phyloP scores from a whole-genome alignment of 129 eudicot genomes.

The Flaveria bidentis region DNA sequence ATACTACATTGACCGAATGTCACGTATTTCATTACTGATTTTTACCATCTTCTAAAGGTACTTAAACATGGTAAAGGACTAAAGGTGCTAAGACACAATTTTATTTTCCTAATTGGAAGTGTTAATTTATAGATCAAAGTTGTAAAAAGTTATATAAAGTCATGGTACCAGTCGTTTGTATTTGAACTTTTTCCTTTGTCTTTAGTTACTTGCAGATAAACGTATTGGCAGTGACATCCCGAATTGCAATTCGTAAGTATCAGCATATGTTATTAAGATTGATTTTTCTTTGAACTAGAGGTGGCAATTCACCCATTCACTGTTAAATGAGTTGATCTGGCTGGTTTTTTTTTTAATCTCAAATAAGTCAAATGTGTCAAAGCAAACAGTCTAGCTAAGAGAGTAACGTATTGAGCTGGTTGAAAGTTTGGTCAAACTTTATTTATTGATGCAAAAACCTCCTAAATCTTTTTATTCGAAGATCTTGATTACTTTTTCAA shows the following conservation, averaged over 20 bases:
- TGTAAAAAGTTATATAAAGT: not conserved
- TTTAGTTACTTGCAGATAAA: conserved; percentile 66
- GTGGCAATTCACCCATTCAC: not conserved
- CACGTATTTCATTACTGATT: not conserved
- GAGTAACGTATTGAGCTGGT: not conserved
- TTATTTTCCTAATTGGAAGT: not conserved
- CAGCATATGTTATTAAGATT: not conserved
- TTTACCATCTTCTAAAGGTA: not conserved
- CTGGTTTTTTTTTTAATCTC: not conserved
- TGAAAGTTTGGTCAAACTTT: not conserved
- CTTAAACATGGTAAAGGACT: not conserved
- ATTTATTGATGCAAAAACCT: not conserved
- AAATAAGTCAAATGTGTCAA: not conserved
- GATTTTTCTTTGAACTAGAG: not conserved
- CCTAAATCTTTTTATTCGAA: not conserved
- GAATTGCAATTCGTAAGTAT: conserved; percentile 63
- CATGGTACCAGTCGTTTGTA: not conserved
- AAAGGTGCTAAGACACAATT: conserved; percentile 1
- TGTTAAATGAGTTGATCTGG: not conserved
- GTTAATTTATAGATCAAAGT: not conserved
- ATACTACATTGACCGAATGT: conserved; percentile 9
- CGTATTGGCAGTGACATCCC: conserved; percentile 71
- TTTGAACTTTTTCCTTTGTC: conserved; percentile 23
- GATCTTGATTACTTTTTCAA: not conserved
- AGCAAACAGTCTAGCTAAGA: not conserved